phyloP scores from a whole-genome alignment of 495 filamentous ascomycete species.

The Thermochaetoides thermophila region DNA sequence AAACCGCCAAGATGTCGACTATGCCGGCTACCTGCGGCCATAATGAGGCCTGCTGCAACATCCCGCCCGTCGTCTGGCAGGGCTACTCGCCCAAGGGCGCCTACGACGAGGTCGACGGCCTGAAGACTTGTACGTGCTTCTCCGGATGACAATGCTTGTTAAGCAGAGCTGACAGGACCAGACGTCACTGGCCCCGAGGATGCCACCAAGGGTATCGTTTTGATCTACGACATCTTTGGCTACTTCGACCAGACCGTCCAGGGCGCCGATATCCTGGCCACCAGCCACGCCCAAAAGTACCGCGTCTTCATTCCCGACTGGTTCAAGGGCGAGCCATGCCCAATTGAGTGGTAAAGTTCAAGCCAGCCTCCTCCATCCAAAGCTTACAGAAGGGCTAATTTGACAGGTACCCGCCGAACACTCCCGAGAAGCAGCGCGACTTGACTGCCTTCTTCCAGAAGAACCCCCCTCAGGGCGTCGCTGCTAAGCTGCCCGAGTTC shows the following conservation, averaged over 20 bases:
- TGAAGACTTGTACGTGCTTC: slow-evolving; percentile 46
- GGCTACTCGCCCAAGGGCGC: slow-evolving; percentile 51
- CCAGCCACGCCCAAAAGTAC: slow-evolving; percentile 38
- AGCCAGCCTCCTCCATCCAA: too few relatives aligned
- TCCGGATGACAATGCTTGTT: slow-evolving; percentile 1
- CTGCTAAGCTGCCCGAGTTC: slow-evolving; percentile 45
- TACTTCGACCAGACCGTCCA: slow-evolving; percentile 54
- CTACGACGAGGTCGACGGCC: slow-evolving; percentile 45
- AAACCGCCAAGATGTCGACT: slow-evolving; percentile 31
- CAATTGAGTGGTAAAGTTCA: slow-evolving; percentile 34
- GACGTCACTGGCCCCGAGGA: slow-evolving; percentile 46
- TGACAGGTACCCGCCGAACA: slow-evolving; percentile 60
- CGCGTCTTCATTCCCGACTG: slow-evolving; percentile 57
- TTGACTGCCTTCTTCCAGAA: slow-evolving; percentile 65
- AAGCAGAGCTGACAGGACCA: slow-evolving; percentile 14
- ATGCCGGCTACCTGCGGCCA: slow-evolving; percentile 38
- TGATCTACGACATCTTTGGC: slow-evolving; percentile 61
- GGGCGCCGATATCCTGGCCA: slow-evolving; percentile 55
- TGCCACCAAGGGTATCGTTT: slow-evolving; percentile 44
- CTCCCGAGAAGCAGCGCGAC: slow-evolving; percentile 59
- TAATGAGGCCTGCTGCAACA: slow-evolving; percentile 50
- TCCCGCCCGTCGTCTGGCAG: slow-evolving; percentile 48
- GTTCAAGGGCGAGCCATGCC: slow-evolving; percentile 43
- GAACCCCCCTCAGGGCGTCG: slow-evolving; percentile 45
- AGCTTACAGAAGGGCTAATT: too few relatives aligned